Base-by-base conservation (phyloP, 805 yeast genomes). In the Vanderwaltozyma tropicalis region DNA sequence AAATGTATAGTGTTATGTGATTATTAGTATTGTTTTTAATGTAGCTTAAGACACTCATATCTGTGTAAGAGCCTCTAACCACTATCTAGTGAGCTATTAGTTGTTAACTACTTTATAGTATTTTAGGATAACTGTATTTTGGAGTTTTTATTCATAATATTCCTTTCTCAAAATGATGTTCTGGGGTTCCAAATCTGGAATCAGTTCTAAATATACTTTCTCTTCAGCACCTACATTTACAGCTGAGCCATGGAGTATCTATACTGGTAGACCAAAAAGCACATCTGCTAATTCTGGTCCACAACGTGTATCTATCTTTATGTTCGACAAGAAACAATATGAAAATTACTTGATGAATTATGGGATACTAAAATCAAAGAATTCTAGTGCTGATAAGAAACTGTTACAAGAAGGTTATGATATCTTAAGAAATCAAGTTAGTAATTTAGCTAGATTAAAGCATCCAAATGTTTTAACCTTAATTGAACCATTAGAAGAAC, bases 401-500 rank as follows among this genome's bases (percentile, higher is more conserved):
- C 55, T 69, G 18, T 50, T 73, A 2, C 55, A 76, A 34, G 77
- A 71, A 30, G 92, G 88, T 33, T 80, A 76, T 47, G 80, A 75
- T 31, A 67, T 80, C 16, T 63, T 92, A 34, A 71, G 76, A 48
- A 62, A 64, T 20, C 92, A 87, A 49, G 80, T 86, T 2, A 62
- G 74, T 17, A 79, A 80, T 44, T 62, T 88, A 53, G 75, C 94
- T 14, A 82, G 80, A 53, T 65, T 92, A 48, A 81, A 87, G 47
- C 99, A 92, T 57, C 98, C 99, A 0, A 79, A 86, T 45, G 69
- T 92, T 20, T 62, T 92, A 32, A 78, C 87, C 1, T 68, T 92
- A 2, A 74, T 84, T 27, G 98, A 94, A 55, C 95, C 94, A 0
- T 60, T 88, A 43, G 97, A 92, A 58, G 94, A 87, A 47, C 82